These are phyloP conservation scores for Penicillium atrosanguineum DNA, from an alignment of 495 filamentous ascomycete genomes.

Conservation along the genomic window DNA sequence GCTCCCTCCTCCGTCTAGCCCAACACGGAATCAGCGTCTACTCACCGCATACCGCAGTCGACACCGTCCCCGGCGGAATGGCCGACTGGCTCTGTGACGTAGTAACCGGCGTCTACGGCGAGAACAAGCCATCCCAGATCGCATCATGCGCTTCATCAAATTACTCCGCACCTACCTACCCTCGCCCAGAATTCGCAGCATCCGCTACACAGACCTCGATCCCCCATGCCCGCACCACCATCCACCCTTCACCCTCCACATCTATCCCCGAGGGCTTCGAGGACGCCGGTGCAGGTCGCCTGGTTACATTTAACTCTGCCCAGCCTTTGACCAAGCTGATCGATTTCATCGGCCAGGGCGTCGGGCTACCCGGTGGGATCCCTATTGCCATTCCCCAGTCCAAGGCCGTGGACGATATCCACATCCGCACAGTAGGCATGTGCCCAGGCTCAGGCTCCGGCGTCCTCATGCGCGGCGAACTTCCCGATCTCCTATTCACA, in stretches of 20 bases:
- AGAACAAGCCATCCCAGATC: constrained; percentile 6
- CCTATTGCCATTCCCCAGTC: constrained; percentile 67
- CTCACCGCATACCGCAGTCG: constrained; percentile 90
- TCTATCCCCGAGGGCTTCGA: constrained; percentile 54
- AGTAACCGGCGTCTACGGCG: constrained; percentile 52
- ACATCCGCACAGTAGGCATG: constrained; percentile 60
- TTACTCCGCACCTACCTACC: constrained; percentile 45
- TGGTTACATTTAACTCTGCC: constrained; percentile 59
- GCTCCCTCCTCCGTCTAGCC: constrained; percentile 76
- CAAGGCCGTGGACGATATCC: constrained; percentile 47
- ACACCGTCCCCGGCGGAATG: constrained; percentile 81
- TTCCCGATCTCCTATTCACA: constrained; percentile 77
- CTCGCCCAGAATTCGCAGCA: constrained; percentile 22
- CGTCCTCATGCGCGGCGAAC: constrained; percentile 63
- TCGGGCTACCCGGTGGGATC: constrained; percentile 64
- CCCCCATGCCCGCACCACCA: constrained; percentile 51
- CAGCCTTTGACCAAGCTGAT: constrained; percentile 61
- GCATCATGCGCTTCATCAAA: constrained; percentile 20
- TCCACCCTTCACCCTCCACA: constrained; percentile 45
- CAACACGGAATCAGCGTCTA: constrained; percentile 92
- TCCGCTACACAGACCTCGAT: constrained; percentile 21
- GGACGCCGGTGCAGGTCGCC: constrained; percentile 73
- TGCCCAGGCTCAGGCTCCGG: constrained; percentile 83
- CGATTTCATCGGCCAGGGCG: constrained; percentile 54
- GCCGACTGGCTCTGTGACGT: constrained; percentile 96